Evolutionary conservation across 2,329 filamentous ascomycete species (phyloP).

Genomic region (Orbilia javanica): DNA sequence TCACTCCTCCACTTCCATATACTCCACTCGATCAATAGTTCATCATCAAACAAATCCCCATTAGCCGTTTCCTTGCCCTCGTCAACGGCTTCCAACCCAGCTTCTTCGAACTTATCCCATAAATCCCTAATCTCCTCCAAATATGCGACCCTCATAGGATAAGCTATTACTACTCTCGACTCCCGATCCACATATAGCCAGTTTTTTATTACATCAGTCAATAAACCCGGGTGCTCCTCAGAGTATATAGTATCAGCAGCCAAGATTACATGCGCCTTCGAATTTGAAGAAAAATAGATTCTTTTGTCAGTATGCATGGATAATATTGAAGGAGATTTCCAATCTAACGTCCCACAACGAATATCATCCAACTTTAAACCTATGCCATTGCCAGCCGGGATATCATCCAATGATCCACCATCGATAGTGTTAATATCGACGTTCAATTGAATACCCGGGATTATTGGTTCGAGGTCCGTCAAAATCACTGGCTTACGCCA

Average conservation of each 20-base stretch:
- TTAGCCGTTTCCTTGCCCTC: constrained; percentile 63
- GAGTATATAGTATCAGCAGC: constrained; percentile 67
- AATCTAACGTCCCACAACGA: constrained; percentile 64
- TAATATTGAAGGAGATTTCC: constrained; percentile 63
- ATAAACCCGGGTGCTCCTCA: constrained; percentile 65
- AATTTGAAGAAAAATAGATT: constrained; percentile 47
- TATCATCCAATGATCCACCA: neutral
- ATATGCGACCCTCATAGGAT: constrained; percentile 66
- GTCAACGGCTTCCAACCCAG: constrained; percentile 64
- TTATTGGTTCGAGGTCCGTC: constrained; percentile 64
- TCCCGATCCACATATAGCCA: constrained; percentile 63
- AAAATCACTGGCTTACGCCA: constrained; percentile 63
- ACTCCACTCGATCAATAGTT: constrained; percentile 65
- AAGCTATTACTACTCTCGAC: constrained; percentile 65
- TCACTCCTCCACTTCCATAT: constrained; percentile 64
- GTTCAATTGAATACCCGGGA: constrained; percentile 64
- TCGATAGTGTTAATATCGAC: constrained; percentile 62
- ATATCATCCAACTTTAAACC: constrained; percentile 30
- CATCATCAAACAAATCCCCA: constrained; percentile 64
- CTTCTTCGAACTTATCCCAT: constrained; percentile 65
- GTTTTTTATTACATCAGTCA: constrained; percentile 63
- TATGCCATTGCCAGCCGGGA: neutral
- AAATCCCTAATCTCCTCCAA: constrained; percentile 66
- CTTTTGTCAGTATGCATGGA: constrained; percentile 30
- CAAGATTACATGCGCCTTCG: constrained; percentile 65